Evolutionary conservation across 2,329 filamentous ascomycete species (phyloP).

Genomic region (Aspergillus novoparasiticus): DNA sequence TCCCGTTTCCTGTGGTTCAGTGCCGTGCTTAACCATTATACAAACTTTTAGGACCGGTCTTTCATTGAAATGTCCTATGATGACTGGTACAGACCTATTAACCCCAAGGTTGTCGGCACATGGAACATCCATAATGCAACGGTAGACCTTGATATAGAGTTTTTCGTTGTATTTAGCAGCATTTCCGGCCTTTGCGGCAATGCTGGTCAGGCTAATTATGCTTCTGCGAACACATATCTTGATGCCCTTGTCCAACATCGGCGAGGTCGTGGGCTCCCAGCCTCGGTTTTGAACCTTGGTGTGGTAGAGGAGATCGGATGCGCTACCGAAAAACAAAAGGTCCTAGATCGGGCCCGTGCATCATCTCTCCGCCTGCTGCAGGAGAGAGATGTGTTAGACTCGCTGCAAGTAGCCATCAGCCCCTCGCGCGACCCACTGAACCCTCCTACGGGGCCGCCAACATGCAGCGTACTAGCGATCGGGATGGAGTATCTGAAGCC

Average conservation of each 20-base stretch:
- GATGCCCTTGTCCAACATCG: constrained; percentile 18
- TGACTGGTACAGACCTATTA: neutral
- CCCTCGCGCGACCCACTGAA: too few relatives aligned
- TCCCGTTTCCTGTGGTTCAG: too few relatives aligned
- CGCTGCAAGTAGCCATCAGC: too few relatives aligned
- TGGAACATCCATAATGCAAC: constrained; percentile 30
- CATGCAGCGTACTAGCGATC: too few relatives aligned
- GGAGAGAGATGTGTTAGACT: too few relatives aligned
- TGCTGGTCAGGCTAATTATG: constrained; percentile 16
- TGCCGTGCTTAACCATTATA: too few relatives aligned
- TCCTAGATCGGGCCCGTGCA: too few relatives aligned
- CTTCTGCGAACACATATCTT: constrained; percentile 16
- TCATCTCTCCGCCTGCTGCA: too few relatives aligned
- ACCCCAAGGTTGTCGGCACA: constrained; percentile 13
- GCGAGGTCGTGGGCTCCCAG: neutral
- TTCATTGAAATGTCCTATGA: too few relatives aligned
- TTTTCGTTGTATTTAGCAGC: constrained; percentile 17
- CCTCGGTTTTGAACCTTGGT: constrained; percentile 10
- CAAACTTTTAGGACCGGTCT: too few relatives aligned
- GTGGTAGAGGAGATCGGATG: constrained; percentile 8
- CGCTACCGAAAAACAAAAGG: neutral
- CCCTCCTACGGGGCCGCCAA: too few relatives aligned
- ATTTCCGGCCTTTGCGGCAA: constrained; percentile 11
- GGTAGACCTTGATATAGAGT: constrained; percentile 7
- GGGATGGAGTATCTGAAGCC: too few relatives aligned